phyloP scores from a whole-genome alignment of 352 stramenopile species.

The Globisporangium spiculum region DNA sequence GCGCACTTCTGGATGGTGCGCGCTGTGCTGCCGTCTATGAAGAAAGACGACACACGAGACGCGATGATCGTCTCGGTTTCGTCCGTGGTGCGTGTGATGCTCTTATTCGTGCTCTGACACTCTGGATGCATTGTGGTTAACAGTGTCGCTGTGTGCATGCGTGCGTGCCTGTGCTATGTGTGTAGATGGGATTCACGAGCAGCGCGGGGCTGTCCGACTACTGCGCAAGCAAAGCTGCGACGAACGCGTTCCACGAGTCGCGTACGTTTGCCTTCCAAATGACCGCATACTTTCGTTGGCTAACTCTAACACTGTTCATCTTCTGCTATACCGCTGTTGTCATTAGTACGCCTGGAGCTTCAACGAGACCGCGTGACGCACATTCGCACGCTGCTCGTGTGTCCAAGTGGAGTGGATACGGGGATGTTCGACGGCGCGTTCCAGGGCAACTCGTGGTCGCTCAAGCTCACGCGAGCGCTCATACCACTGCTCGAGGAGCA shows the following conservation, averaged over 20 bases:
- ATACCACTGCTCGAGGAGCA: slow-evolving; percentile 49
- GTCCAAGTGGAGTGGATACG: slow-evolving; percentile 64
- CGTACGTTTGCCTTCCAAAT: slow-evolving; percentile 1
- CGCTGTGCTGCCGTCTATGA: slow-evolving; percentile 60
- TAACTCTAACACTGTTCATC: neutral
- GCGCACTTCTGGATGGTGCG: slow-evolving; percentile 77
- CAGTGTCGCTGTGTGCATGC: neutral
- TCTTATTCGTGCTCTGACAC: neutral
- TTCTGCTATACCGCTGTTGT: slow-evolving; percentile 2
- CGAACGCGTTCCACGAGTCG: slow-evolving; percentile 72
- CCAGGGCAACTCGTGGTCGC: slow-evolving; percentile 32
- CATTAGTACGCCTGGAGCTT: slow-evolving; percentile 72
- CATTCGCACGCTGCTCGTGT: slow-evolving; percentile 74
- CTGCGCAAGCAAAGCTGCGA: slow-evolving; percentile 71
- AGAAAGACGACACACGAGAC: slow-evolving; percentile 29
- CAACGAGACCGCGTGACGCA: slow-evolving; percentile 49
- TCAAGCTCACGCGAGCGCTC: slow-evolving; percentile 35
- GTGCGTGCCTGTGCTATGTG: neutral
- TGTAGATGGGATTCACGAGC: slow-evolving; percentile 65
- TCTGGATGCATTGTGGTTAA: neutral
- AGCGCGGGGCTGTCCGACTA: slow-evolving; percentile 71
- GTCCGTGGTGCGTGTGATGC: slow-evolving; percentile 44
- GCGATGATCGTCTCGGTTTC: slow-evolving; percentile 69
- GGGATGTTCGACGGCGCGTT: slow-evolving; percentile 76
- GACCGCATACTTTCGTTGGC: neutral